Evolutionary conservation across 768 basidiomycete species (phyloP), one percentile per base, ranked within the genome.

Genomic region (Tylopilus cervinicoccineus): DNA sequence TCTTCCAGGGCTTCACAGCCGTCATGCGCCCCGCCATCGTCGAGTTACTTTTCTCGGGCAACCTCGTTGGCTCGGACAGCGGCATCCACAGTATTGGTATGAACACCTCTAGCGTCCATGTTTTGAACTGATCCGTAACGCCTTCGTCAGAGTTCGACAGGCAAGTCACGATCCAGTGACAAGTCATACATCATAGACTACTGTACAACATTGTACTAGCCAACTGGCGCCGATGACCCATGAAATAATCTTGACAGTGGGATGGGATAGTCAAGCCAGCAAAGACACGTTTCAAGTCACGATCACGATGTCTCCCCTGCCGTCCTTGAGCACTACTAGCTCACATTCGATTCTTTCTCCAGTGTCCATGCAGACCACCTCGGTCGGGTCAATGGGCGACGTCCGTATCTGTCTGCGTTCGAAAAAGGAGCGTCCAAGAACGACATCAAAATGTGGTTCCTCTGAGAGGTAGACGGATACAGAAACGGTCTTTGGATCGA

Each of bases 371-470:
- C 94, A 96, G 3, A 90, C 80, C 13, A 99, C 85, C 56, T 87
- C 83, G 10, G 96, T 98, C 32, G 84, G 84, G 64, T 99, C 95
- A 33, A 85, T 72, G 0, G 85, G 72, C 62, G 87, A 90, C 26
- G 81, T 83, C 66, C 85, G 86, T 54, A 98, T 83, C 61, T 86
- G 86, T 56, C 91, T 75, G 60, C 77, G 83, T 75, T 87, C 87
- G 53, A 86, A 81, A 60, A 96, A 93, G 20, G 83, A 83, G 22
- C 94, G 76, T 1, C 94, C 94, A 6, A 98, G 78, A 5, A 98
- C 87, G 39, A 97, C 89, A 58, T 96, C 93, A 67, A 98, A 98
- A 61, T 97, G 93, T 0, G 86, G 84, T 64, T 96, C 94, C 63
- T 99, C 96, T 4, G 89, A 87, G 26, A 98, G 78, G 67, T 89